Base-by-base conservation (phyloP, 352 stramenopile species). In the Albugo candida region DNA sequence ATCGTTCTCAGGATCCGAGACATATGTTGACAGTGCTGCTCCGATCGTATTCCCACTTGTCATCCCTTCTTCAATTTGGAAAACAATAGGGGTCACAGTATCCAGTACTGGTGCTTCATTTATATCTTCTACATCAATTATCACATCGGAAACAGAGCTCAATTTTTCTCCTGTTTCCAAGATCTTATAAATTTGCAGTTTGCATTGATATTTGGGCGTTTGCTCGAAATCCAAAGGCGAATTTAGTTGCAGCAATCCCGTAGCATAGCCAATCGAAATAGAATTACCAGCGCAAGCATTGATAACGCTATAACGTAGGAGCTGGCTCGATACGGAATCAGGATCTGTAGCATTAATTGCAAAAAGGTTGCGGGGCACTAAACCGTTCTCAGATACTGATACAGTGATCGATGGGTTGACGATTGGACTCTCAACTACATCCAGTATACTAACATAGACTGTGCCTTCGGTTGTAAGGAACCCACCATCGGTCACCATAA, bases 1-100 rank as follows among this genome's bases (percentile, higher is more conserved):
- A 38, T 75, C 56, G 41, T 77, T 81, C 41, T 81, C 68, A 8
- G 68, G 68, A 36, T 77, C 68, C 65, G 65, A 81, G 1, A 68
- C 47, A 34, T 48, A 56, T 0, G 41, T 36, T n/a, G 48, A 54
- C 18, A 81, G 14, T 5, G 53, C 16, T 12, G 52, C 36, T 13
- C 68, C 68, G 35, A 77, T 45, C 6, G 51, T 38, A 1, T 49
- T 21, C 6, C 48, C 57, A 0, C 5, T 11, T 0, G 20, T 37
- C 10, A 51, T 16, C 20, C 61, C 61, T 20, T 64, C 58, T 5
- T n/a, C 21, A 0, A 49, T 49, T 2, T 20, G 13, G 0, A 64
- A 14, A 10, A 31, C 24, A 31, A 31, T 8, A 8, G 24, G 3
- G 4, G 46, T 17, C 11, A 54, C 21, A 16, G 36, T 5, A 2